Evolutionary conservation across 441 rosid species (phyloP).

Genomic region (Brassica hybrid): DNA sequence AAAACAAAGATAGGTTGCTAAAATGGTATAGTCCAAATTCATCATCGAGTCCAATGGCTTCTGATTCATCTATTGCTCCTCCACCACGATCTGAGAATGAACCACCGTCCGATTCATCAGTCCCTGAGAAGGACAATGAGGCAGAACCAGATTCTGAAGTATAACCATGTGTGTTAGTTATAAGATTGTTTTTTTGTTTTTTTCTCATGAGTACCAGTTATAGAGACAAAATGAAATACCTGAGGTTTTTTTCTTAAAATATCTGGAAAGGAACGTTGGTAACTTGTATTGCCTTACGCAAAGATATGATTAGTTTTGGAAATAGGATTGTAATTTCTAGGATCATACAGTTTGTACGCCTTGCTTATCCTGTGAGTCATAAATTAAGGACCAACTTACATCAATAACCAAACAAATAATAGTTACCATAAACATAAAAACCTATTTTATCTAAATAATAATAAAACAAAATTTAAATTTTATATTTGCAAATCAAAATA

Average conservation of each 20-base stretch:
- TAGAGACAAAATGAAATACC: background rate
- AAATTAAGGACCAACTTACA: too few species aligned
- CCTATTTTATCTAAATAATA: too few species aligned
- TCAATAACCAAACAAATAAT: too few species aligned
- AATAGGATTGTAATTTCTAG: constrained; percentile 1
- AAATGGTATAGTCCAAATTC: constrained; percentile 56
- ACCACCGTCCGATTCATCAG: constrained; percentile 22
- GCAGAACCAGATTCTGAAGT: constrained; percentile 15
- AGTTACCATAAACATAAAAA: too few species aligned
- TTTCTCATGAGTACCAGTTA: constrained; percentile 8
- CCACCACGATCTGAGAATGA: background rate
- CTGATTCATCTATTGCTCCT: constrained; percentile 31
- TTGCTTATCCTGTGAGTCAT: background rate
- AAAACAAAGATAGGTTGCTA: constrained; percentile 79
- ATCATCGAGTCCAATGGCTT: constrained; percentile 35
- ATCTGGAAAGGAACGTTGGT: too few species aligned
- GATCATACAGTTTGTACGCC: background rate
- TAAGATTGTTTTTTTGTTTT: too few species aligned
- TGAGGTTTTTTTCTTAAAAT: background rate
- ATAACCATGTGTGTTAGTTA: constrained; percentile 26
- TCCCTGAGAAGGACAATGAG: constrained; percentile 34
- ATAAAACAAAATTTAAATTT: too few species aligned
- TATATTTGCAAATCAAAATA: too few species aligned
- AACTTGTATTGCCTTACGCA: constrained; percentile 6
- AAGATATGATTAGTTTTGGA: constrained; percentile 8